Base-by-base conservation (phyloP, 2,329 filamentous ascomycete species). In the Trichoderma sp. region DNA sequence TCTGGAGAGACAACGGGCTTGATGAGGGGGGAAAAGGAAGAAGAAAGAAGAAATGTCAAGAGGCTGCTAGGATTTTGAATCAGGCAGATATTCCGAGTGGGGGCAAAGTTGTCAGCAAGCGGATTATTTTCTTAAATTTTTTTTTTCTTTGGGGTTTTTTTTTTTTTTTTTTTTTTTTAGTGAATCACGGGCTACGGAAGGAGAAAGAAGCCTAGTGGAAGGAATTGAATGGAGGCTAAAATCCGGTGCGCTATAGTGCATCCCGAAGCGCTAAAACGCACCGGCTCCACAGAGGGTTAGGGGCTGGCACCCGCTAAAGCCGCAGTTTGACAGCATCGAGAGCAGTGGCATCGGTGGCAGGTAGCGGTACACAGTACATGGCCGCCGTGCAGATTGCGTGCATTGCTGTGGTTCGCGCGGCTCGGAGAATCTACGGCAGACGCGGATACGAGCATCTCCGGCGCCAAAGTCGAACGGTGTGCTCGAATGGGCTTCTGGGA, bases 31-130 rank as follows among this genome's bases (percentile, higher is more conserved):
- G 19, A 29, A 35, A 37, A 35, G 50, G 50, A 60, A 68, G 61
- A 48, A 68, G 29, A 50, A 56, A 32, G 37, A 54, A 56, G 54
- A 65, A 56, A 15, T 32, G 32, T 37, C 15, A 25, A 34, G 34
- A 50, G 29, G 42, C 37, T 48, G 64, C 37, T 27, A 42, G 64
- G 67, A 52, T 69, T 69, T 67, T 64, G 56, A 67, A 59, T 54
- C 57, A 64, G 57, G 63, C 69, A 58, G 69, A 69, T n/a, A 60
- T 69, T 25, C 52, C 25, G 60, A 64, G 58, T 65, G 68, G 67
- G 60, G 67, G 37, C 58, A 56, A 17, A 54, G 58, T 68, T 60
- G 67, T 68, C 67, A 68, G 67, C 67, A 69, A 35, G 59, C 53
- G 53, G 53, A 59, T 13, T 25, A 17, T 27, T 25, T n/a, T n/a